Evolutionary conservation across 192 early-diverging fungal genomes (phyloP).

Genomic region (Rhizophagus prolifer): DNA sequence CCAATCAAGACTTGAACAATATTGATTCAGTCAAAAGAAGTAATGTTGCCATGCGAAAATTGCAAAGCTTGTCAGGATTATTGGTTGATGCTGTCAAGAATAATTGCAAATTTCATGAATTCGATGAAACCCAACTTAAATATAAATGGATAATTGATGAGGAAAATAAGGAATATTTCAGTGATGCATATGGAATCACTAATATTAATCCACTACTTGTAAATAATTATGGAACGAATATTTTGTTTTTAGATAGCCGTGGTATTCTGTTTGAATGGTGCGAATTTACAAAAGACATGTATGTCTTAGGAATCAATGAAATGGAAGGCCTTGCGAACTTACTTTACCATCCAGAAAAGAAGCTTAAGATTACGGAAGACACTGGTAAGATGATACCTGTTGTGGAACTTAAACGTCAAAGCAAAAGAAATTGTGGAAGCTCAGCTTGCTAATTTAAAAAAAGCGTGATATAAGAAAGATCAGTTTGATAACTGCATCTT

Average conservation of each 20-base stretch:
- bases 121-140: too few relatives aligned
- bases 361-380: too few relatives aligned
- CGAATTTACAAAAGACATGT: neutral
- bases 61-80: neutral
- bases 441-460: too few relatives aligned
- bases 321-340: neutral
- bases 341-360: neutral
- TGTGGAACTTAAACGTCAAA: neutral
- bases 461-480: too few relatives aligned
- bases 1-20: neutral
- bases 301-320: neutral
- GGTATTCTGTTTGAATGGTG: too few relatives aligned
- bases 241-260: constrained; percentile 2
- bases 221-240: neutral
- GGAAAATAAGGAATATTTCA: neutral
- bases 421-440: too few relatives aligned
- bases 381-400: neutral
- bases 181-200: neutral
- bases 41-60: neutral
- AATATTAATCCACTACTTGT: neutral
- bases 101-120: neutral
- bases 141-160: too few relatives aligned
- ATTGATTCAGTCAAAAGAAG: neutral
- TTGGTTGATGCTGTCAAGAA: neutral
- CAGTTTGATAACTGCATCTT: too few relatives aligned